Evolutionary conservation across 2,329 filamentous ascomycete genomes (phyloP), one percentile per base, ranked within the genome.

Genomic region (Xylariales sp.): DNA sequence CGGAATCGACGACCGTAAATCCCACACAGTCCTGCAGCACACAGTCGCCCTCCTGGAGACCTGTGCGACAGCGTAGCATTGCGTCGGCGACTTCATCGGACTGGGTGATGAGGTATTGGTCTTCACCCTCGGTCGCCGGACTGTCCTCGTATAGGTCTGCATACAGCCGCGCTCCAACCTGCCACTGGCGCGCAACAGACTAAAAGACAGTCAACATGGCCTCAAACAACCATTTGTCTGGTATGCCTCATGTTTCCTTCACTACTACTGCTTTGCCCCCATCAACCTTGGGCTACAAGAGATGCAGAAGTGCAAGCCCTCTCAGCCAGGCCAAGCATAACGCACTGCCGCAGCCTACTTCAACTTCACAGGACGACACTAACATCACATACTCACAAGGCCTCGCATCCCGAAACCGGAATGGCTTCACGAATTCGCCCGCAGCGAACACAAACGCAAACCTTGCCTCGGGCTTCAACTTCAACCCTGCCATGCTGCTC

Each of bases 401-500:
- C 46, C 53, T 51, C 29, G 31, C 51, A 31, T n/a, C n/a, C n/a
- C n/a, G n/a, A n/a, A 19, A 35, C 25, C 51, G 51, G 24, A 56
- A 55, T 44, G 50, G 51, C 33, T 46, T 53, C 22, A 28, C 46
- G 16, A 56, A 45, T 31, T 16, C 39, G 34, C 33, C 18, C 12
- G n/a, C 31, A 16, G 3, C 35, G n/a, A 38, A 51, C 45, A 3
- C 35, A 12, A 38, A 51, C 45, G 36, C 46, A 40, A 32, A 37
- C 38, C 15, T 48, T 47, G 12, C 48, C 47, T 39, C 49, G 37
- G 45, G 43, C 34, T 40, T 53, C 19, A 44, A 47, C 38, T 73
- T 71, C 64, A 68, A 68, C 37, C 58, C 69, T 14, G 58, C 61
- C 8, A 48, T 58, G 8, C 53, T 71, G 12, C 55, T 73, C 29